A percentile compares a stretch with the other conserved stretches of the same genome.
Conservation (phyloP, 345 rosid genomes). For the Boechera stricta region DNA sequence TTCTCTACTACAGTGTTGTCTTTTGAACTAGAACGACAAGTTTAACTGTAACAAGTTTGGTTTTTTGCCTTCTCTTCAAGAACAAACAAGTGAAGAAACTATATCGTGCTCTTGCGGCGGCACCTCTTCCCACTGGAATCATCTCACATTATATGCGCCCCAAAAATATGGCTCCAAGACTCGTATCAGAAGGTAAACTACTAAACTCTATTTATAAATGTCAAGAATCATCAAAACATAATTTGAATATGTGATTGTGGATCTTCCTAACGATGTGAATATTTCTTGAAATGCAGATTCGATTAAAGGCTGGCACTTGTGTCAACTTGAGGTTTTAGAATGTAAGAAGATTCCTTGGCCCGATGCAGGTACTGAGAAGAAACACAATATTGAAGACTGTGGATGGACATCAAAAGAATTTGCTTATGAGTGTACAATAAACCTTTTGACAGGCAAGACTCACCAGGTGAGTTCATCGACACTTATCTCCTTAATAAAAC, state of each 20-base stretch:
- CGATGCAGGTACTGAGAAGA: constrained; percentile 53
- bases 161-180: constrained; percentile 77
- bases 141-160: constrained; percentile 95
- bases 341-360: constrained; percentile 91
- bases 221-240: constrained; percentile 19
- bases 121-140: constrained; percentile 76
- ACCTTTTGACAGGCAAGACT: constrained; percentile 92
- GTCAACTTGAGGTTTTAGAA: constrained; percentile 86
- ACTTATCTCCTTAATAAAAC: constrained; percentile 3
- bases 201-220: not conserved
- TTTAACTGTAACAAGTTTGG: not conserved
- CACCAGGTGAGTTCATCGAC: constrained; percentile 67
- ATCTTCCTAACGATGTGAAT: not conserved
- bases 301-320: constrained; percentile 75
- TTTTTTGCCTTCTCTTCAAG: constrained; percentile 42
- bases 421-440: constrained; percentile 87
- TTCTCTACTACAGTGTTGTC: constrained; percentile 65
- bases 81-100: constrained; percentile 85
- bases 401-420: constrained; percentile 69
- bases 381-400: constrained; percentile 60
- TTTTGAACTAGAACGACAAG: constrained; percentile 74
- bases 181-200: constrained; percentile 73
- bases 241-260: constrained; percentile 5
- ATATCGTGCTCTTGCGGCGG: constrained; percentile 83
- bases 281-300: constrained; percentile 55